Conservation (phyloP, 495 filamentous ascomycete genomes). For the Cryomyces minteri region DNA sequence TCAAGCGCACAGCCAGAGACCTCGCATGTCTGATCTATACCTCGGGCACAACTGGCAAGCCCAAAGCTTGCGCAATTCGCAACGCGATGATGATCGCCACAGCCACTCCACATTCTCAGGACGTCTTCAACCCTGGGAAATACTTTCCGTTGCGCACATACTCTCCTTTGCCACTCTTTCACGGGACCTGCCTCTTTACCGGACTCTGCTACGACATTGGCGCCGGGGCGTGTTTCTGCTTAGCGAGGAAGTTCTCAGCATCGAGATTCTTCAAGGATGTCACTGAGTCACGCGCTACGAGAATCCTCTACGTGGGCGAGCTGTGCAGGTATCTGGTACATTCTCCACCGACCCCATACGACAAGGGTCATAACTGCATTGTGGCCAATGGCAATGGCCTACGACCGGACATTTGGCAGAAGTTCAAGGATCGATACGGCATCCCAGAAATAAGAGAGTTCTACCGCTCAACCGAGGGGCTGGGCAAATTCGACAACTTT, state of each 20-base stretch:
- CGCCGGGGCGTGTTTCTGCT: slow-evolving; percentile 25
- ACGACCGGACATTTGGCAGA: slow-evolving; percentile 21
- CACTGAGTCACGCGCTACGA: slow-evolving; percentile 11
- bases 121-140: too few relatives aligned
- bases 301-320: slow-evolving; percentile 23
- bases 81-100: too few relatives aligned
- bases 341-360: slow-evolving; percentile 6
- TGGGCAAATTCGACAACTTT: too few relatives aligned
- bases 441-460: slow-evolving; percentile 19
- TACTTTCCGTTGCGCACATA: too few relatives aligned
- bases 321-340: slow-evolving; percentile 16
- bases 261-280: slow-evolving; percentile 22
- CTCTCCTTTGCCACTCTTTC: too few relatives aligned
- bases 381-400: slow-evolving; percentile 20
- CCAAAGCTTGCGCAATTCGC: too few relatives aligned
- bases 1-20: too few relatives aligned
- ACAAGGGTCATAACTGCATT: slow-evolving; percentile 8
- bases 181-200: slow-evolving; percentile 10
- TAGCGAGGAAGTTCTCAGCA: slow-evolving; percentile 18
- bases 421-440: slow-evolving; percentile 18
- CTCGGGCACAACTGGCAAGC: too few relatives aligned
- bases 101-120: too few relatives aligned
- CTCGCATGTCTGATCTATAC: too few relatives aligned
- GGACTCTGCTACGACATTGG: slow-evolving; percentile 24
- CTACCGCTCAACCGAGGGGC: slow-evolving; percentile 20